Base-by-base conservation (phyloP, 2,329 filamentous ascomycete species). In the Trichoderma sp. region DNA sequence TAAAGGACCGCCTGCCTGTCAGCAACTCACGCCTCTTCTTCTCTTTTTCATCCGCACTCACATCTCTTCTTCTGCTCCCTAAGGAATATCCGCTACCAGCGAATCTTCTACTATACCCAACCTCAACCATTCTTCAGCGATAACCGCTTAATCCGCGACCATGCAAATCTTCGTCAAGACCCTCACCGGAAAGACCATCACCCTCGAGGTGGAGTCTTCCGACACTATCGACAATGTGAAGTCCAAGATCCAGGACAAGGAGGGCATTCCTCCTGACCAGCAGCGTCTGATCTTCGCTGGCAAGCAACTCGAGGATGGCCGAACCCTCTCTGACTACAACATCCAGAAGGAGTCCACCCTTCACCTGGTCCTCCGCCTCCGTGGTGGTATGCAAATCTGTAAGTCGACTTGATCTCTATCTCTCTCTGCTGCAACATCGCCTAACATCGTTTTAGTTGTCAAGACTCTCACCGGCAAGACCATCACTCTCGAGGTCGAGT, bases 131-230 rank as follows among this genome's bases (percentile, higher is more conserved):
- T 73, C 68, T 70, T 65, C 71, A 74, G 69, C 73, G 65, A 74
- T 72, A 14, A 47, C 52, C 24, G 24, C 35, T 35, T 33, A 47
- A 66, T 76, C 76, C 78, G 80, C 74, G 83, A 89, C 75, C 82
- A 96, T 97, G 94, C 94, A 97, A 88, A 97, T 97, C 87, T 97
- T 97, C 83, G 94, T 97, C 78, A 97, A 97, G 91, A 97, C 94
- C 76, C 88, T 97, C 77, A 97, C 94, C 82, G 94, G 94, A 78
- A 81, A 82, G 80, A 81, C 79, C 72, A 81, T 82, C 75, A 82
- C 80, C 69, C 79, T 81, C 52, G 85, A 96, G 84, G 93, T 97
- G 5, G 93, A 97, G 81, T 94, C 91, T 0, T 92, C 89, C 2
- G 94, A 97, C 78, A 97, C 94, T 61, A 97, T 97, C 82, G 94